Conservation (phyloP, 306 rosid species). For the Cotoneaster glaucophyllus region DNA sequence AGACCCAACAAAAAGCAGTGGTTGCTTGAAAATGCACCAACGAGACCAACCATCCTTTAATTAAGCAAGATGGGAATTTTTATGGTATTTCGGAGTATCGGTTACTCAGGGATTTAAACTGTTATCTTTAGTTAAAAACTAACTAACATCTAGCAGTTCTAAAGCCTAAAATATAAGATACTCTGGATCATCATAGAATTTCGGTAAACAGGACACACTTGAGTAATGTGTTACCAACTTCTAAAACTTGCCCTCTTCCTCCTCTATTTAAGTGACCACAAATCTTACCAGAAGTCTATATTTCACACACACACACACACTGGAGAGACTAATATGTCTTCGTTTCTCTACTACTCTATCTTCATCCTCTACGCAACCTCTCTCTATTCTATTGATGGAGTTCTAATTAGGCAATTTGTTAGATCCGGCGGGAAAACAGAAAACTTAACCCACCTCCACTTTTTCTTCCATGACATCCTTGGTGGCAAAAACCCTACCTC, state of each 20-base stretch:
- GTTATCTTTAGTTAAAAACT: background rate
- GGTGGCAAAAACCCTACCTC: slow-evolving; percentile 15
- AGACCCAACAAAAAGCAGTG: background rate
- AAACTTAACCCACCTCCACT: slow-evolving; percentile 14
- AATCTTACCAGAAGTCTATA: background rate
- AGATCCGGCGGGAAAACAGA: background rate
- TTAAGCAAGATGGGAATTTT: background rate
- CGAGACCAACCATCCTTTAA: background rate
- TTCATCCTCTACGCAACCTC: background rate
- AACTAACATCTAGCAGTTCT: no score
- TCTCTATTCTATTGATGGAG: slow-evolving; percentile 7
- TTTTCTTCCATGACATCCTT: slow-evolving; percentile 24
- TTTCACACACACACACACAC: background rate
- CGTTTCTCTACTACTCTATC: background rate
- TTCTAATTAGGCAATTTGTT: slow-evolving; percentile 7
- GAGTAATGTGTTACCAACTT: background rate
- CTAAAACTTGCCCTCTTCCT: background rate
- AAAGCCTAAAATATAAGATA: no score
- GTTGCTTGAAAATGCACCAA: slow-evolving; percentile 13
- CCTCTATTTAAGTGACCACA: background rate
- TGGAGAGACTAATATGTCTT: background rate
- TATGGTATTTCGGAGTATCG: no score
- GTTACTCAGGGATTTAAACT: no score
- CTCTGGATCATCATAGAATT: background rate
- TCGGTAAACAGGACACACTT: background rate